Conservation (phyloP, 306 rosid genomes). For the Castanea sativa region DNA sequence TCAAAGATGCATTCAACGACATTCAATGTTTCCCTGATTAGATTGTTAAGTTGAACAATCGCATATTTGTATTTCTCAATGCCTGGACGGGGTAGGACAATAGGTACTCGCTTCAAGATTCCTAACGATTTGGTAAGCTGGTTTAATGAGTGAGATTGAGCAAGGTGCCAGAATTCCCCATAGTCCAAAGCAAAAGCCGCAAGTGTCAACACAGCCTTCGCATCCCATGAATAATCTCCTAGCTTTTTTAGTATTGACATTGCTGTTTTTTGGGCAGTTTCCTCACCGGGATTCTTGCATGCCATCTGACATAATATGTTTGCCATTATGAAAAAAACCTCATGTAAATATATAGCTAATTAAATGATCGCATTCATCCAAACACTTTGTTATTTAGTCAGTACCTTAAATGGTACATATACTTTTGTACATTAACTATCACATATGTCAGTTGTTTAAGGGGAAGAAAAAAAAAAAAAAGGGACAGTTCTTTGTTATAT, state of each 20-base stretch:
- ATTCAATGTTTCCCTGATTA: constrained; percentile 33
- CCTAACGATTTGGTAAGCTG: constrained; percentile 42
- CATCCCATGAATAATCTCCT: constrained; percentile 45
- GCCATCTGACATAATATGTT: constrained; percentile 26
- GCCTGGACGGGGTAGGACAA: constrained; percentile 13
- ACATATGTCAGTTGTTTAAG: too few relatives aligned
- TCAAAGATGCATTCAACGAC: constrained; percentile 33
- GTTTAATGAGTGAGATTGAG: constrained; percentile 29
- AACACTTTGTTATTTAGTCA: too few relatives aligned
- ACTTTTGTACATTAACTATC: too few relatives aligned
- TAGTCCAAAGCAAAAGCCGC: constrained; percentile 53
- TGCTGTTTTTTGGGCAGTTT: constrained; percentile 31
- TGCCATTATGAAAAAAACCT: too few relatives aligned
- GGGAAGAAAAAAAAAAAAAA: too few relatives aligned
- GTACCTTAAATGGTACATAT: too few relatives aligned
- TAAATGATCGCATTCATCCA: too few relatives aligned
- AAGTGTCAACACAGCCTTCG: constrained; percentile 44
- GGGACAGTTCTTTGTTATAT: too few relatives aligned
- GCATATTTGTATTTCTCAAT: constrained; percentile 21
- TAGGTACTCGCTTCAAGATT: constrained; percentile 36
- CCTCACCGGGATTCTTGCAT: constrained; percentile 42
- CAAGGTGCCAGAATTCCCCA: constrained; percentile 60
- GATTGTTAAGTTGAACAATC: constrained; percentile 30
- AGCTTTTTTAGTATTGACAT: constrained; percentile 39
- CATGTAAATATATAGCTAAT: too few relatives aligned